Percentiles rank a stretch among this genome's conserved stretches.
phyloP scores from a whole-genome alignment of 768 basidiomycete species.

The Leccinum variicolor region DNA sequence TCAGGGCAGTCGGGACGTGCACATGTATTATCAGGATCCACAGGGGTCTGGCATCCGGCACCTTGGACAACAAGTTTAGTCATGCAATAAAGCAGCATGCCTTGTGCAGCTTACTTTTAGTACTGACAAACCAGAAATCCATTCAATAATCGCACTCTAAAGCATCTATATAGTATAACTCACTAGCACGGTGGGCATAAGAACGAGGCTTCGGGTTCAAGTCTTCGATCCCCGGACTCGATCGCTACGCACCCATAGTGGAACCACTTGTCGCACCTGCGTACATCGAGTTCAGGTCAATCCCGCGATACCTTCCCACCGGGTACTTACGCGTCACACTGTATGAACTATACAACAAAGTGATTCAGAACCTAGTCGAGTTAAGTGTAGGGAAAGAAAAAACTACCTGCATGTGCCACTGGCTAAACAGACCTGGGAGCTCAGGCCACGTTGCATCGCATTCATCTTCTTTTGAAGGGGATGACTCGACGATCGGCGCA shows the following conservation, averaged over 20 bases:
- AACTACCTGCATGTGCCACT: conserved; percentile 25
- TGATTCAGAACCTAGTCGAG: neutral
- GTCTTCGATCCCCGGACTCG: conserved; percentile 33
- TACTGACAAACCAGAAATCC: conserved; percentile 2
- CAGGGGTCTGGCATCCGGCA: conserved; percentile 9
- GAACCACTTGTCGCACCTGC: conserved; percentile 45
- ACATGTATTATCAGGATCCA: conserved; percentile 14
- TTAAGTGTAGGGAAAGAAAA: too few species aligned
- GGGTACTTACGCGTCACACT: conserved; percentile 32
- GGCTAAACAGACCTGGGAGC: conserved; percentile 5
- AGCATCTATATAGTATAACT: neutral
- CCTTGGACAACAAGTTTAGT: conserved; percentile 6
- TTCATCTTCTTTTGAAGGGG: neutral
- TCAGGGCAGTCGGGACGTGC: conserved; percentile 26
- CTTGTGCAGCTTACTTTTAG: conserved; percentile 2
- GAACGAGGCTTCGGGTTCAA: conserved; percentile 32
- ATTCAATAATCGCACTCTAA: neutral
- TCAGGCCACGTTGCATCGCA: conserved; percentile 14
- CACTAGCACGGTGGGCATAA: conserved; percentile 43
- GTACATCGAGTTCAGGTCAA: neutral
- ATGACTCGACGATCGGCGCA: neutral
- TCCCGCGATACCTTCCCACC: too few species aligned
- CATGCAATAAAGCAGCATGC: neutral
- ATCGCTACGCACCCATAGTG: conserved; percentile 52
- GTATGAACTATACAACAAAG: conserved; percentile 25